Evolutionary conservation across 306 rosid genomes (phyloP).

Genomic region (Cicer cuneatum): DNA sequence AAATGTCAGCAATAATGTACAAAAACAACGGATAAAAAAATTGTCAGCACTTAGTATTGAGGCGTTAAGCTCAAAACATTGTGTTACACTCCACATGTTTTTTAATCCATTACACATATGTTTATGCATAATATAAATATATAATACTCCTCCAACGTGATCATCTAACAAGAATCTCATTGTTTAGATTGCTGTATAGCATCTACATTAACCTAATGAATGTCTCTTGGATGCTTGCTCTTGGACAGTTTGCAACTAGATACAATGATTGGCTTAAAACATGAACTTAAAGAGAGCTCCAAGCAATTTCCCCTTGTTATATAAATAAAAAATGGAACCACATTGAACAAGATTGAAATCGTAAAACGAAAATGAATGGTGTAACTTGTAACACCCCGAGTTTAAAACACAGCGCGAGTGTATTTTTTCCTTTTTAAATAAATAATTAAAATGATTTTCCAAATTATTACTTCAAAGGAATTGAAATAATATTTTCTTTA

Average conservation of each 20-base stretch:
- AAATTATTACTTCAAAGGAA: too few species aligned
- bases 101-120: slow-evolving; percentile 47
- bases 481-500: too few species aligned
- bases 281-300: slow-evolving; percentile 48
- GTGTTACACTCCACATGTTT: slow-evolving; percentile 38
- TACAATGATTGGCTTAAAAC: slow-evolving; percentile 32
- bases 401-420: too few species aligned
- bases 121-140: slow-evolving; percentile 26
- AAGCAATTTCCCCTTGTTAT: slow-evolving; percentile 43
- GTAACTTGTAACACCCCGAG: too few species aligned
- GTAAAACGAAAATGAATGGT: slow-evolving; percentile 46
- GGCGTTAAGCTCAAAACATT: slow-evolving; percentile 33
- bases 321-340: slow-evolving; percentile 43
- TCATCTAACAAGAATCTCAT: slow-evolving; percentile 38
- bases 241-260: slow-evolving; percentile 28
- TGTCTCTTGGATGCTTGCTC: slow-evolving; percentile 35
- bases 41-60: slow-evolving; percentile 39
- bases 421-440: too few species aligned
- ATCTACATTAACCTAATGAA: slow-evolving; percentile 51
- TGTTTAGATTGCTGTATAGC: slow-evolving; percentile 37
- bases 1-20: slow-evolving; percentile 21
- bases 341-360: slow-evolving; percentile 5
- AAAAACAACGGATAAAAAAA: slow-evolving; percentile 40
- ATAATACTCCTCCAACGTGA: slow-evolving; percentile 41
- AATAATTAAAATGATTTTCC: too few species aligned